Evolutionary conservation across 148 eudicot species (phyloP), one percentile per base, ranked within the genome.

Genomic region (Cornus florida): DNA sequence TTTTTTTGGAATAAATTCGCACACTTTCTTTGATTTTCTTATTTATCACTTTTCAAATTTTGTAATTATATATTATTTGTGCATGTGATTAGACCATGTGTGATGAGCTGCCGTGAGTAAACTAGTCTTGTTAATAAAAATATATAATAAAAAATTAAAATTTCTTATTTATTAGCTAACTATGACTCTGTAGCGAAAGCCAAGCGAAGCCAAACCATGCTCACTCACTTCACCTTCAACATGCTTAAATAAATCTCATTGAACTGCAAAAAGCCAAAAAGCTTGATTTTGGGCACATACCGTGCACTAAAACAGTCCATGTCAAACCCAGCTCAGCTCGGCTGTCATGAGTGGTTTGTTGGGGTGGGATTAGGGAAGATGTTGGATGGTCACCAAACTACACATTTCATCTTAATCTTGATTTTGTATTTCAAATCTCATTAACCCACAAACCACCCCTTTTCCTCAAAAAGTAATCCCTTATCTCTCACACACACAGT

Each of bases 331-430:
- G 19, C 59, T 4, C 19, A 53, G 59, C 59, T 16, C 17, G 1
- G 59, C 19, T 53, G 59, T 53, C 59, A 53, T 11, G 59, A 53
- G 59, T 12, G 59, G 59, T 53, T 53, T 5, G 59, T 53, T 53
- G 19, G 53, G 59, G 59, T 53, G 59, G 19, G 28, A 28, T 28
- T 0, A 28, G 28, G 28, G 19, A 53, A 3, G 59, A 1, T 12
- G 16, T 81, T 77, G 80, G 82, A 69, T 87, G 85, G 82, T 78
- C 81, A 85, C 87, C 87, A 85, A 84, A 78, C 83, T 46, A 38
- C 11, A 76, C 62, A 56, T 79, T 11, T 53, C 59, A 53, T 53
- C 59, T 53, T 53, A 17, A 53, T 75, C 75, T 77, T 77, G 22
- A 64, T 41, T 78, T 57, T 28, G 22, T 48, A 38, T 76, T 19